Percentiles rank a stretch among this genome's conserved stretches.
phyloP scores from a whole-genome alignment of 768 basidiomycete species.

The Gautieria morchelliformis region DNA sequence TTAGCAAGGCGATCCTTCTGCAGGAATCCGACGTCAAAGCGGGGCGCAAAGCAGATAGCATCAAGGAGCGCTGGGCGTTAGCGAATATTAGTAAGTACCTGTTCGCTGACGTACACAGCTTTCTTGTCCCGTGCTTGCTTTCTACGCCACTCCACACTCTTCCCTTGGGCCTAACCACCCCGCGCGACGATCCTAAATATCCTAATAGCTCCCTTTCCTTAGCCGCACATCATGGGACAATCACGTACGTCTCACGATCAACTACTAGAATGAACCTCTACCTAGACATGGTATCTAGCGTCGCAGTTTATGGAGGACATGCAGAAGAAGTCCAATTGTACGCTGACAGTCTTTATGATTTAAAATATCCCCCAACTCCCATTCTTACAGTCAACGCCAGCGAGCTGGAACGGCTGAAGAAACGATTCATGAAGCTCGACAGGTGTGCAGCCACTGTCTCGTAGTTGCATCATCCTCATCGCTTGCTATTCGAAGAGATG shows the following conservation, averaged over 20 bases:
- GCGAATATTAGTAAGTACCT: too few species aligned
- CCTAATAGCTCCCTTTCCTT: not conserved
- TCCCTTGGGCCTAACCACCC: too few species aligned
- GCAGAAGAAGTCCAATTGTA: constrained; percentile 96
- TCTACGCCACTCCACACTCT: not conserved
- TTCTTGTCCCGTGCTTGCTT: not conserved
- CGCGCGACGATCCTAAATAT: too few species aligned
- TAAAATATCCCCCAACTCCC: not conserved
- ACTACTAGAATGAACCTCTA: constrained; percentile 1
- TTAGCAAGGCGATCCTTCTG: not conserved
- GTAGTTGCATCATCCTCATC: not conserved
- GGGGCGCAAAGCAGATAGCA: not conserved
- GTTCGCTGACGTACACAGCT: not conserved
- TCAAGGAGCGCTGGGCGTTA: too few species aligned
- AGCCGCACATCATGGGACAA: constrained; percentile 58
- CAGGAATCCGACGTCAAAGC: not conserved
- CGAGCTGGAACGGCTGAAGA: constrained; percentile 93
- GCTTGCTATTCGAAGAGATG: constrained; percentile 55
- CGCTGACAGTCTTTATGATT: constrained; percentile 25
- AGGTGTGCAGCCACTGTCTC: constrained; percentile 37
- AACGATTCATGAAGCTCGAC: constrained; percentile 99
- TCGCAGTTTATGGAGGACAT: constrained; percentile 98
- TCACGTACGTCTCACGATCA: constrained; percentile 46
- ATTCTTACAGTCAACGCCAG: constrained; percentile 70
- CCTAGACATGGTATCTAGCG: constrained; percentile 30